Evolutionary conservation across 2,329 filamentous ascomycete species (phyloP).

Genomic region (Cladophialophora bantiana): DNA sequence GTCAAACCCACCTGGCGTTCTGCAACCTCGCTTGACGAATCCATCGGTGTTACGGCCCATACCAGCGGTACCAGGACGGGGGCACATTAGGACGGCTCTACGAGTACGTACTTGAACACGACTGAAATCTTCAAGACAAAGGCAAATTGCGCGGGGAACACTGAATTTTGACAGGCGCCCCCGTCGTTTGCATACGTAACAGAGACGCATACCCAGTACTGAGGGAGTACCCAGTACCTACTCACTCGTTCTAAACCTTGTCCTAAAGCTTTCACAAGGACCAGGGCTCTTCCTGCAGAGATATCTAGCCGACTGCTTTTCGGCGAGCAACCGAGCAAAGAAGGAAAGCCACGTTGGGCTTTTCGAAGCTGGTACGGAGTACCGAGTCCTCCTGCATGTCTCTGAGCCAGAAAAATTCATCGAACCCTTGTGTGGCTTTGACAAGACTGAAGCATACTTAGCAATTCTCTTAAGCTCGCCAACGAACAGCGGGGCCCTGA

Average conservation of each 20-base stretch:
- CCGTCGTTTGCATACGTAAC: not conserved
- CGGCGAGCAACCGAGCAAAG: not conserved
- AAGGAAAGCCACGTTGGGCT: not conserved
- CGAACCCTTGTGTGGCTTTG: not conserved
- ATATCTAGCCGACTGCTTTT: not conserved
- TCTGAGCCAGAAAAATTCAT: not conserved
- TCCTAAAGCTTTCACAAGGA: not conserved
- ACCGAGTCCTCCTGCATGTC: not conserved
- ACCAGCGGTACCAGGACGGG: not conserved
- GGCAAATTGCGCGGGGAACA: not conserved
- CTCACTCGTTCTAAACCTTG: not conserved
- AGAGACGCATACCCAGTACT: not conserved
- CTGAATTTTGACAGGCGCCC: not conserved
- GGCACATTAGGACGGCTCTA: not conserved
- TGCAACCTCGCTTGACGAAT: constrained; percentile 24
- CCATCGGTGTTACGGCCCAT: constrained; percentile 15
- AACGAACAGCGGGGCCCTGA: not conserved
- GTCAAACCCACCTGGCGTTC: constrained; percentile 5
- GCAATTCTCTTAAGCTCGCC: not conserved
- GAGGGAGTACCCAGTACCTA: not conserved
- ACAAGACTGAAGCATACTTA: not conserved
- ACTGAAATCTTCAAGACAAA: not conserved
- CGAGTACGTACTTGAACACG: not conserved
- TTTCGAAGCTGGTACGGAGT: not conserved
- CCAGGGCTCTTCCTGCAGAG: not conserved